Conservation (phyloP, 495 filamentous ascomycete species). For the Aspergillus leporis region DNA sequence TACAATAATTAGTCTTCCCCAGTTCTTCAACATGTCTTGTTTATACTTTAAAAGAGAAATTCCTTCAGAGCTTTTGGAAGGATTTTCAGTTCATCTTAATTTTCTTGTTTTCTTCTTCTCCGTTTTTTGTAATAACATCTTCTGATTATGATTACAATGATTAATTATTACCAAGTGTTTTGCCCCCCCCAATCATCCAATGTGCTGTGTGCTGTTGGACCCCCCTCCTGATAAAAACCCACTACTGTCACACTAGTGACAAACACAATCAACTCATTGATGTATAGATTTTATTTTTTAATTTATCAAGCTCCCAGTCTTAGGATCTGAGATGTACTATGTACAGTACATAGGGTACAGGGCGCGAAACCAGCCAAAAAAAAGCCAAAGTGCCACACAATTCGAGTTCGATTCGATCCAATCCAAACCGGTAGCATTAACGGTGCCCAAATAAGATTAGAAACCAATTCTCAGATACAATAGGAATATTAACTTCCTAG, state of each 20-base stretch:
- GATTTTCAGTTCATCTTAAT: neutral
- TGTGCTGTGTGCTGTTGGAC: slow-evolving; percentile 19
- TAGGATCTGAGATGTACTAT: slow-evolving; percentile 13
- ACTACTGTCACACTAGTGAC: slow-evolving; percentile 33
- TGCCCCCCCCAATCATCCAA: slow-evolving; percentile 5
- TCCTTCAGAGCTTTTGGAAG: neutral
- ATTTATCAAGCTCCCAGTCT: slow-evolving; percentile 5
- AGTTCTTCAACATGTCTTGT: neutral
- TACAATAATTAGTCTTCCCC: slow-evolving; percentile 1
- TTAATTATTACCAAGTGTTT: slow-evolving; percentile 5
- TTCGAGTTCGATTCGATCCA: neutral
- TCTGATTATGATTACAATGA: slow-evolving; percentile 9
- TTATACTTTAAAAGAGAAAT: neutral
- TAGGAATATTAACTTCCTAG: neutral
- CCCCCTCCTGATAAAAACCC: slow-evolving; percentile 18
- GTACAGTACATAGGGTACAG: neutral
- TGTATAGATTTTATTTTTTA: slow-evolving; percentile 15
- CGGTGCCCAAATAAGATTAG: neutral
- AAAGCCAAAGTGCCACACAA: neutral
- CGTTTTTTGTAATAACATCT: neutral
- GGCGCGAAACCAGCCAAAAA: neutral
- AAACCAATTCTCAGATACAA: neutral
- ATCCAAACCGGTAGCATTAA: neutral
- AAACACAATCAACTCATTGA: slow-evolving; percentile 27
- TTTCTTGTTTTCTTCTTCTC: slow-evolving; percentile 6